A percentile compares a stretch with the other conserved stretches of the same genome.
These are phyloP conservation scores for Xylariaceae sp. DNA, from an alignment of 2,329 filamentous ascomycete genomes.

Conservation along the genomic window DNA sequence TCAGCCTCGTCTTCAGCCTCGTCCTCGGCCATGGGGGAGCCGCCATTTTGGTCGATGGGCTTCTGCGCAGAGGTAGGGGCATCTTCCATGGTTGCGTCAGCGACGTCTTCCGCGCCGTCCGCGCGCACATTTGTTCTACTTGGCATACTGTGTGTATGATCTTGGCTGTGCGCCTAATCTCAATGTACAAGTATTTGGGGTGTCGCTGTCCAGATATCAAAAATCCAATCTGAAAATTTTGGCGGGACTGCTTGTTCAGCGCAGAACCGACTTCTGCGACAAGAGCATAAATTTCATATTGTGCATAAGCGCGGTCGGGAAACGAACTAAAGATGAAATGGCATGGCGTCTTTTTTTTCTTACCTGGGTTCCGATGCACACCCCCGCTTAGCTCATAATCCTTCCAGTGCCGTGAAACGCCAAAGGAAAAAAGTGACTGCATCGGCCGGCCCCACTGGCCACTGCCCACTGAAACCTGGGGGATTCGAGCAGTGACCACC, in stretches of 20 bases:
- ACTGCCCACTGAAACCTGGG: too few species aligned
- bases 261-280: background rate
- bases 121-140: slow-evolving; percentile 16
- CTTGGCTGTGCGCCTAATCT: background rate
- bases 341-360: background rate
- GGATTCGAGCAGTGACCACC: too few species aligned
- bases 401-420: background rate
- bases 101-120: slow-evolving; percentile 15
- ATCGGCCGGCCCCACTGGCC: too few species aligned
- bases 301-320: slow-evolving; percentile 9
- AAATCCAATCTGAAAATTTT: slow-evolving; percentile 3
- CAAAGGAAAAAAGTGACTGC: too few species aligned
- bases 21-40: slow-evolving; percentile 26
- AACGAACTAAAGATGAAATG: too few species aligned
- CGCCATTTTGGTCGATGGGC: slow-evolving; percentile 42
- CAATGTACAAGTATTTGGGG: too few species aligned
- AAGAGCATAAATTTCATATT: slow-evolving; percentile 7
- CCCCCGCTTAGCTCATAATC: background rate
- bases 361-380: background rate
- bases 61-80: slow-evolving; percentile 25
- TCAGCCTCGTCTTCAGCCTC: slow-evolving; percentile 11
- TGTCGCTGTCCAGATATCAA: background rate
- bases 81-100: slow-evolving; percentile 27
- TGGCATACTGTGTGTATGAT: slow-evolving; percentile 15
- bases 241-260: slow-evolving; percentile 8